Conservation (phyloP, 768 basidiomycete genomes). For the Gymnopilus dilepis region DNA sequence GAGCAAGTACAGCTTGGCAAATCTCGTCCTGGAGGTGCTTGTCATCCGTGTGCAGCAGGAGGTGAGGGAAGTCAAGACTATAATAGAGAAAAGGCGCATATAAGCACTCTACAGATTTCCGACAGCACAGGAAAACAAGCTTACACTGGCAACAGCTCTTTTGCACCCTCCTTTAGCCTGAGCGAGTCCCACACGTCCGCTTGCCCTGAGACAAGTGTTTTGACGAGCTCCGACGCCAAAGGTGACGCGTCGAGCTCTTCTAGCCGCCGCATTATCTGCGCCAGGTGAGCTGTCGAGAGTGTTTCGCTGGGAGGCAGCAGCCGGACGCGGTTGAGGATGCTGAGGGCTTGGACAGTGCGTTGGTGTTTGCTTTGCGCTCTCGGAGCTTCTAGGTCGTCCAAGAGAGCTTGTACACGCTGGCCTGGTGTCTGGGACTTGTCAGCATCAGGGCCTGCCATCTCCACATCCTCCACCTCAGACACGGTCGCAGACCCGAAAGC, state of each 20-base stretch:
- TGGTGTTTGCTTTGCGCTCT: slow-evolving; percentile 44
- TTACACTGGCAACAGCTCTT: background rate
- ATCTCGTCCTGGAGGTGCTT: slow-evolving; percentile 31
- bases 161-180: slow-evolving; percentile 18
- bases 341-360: slow-evolving; percentile 49
- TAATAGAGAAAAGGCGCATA: background rate
- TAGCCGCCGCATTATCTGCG: slow-evolving; percentile 45
- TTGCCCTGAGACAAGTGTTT: slow-evolving; percentile 48
- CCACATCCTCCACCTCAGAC: background rate
- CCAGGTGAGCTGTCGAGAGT: slow-evolving; percentile 42
- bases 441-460: background rate
- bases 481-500: background rate
- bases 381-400: slow-evolving; percentile 9
- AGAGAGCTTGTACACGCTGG: slow-evolving; percentile 9
- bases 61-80: slow-evolving; percentile 24
- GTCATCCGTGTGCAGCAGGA: slow-evolving; percentile 44
- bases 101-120: slow-evolving; percentile 36
- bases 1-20: slow-evolving; percentile 41
- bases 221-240: slow-evolving; percentile 46
- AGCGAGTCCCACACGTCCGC: slow-evolving; percentile 48
- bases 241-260: slow-evolving; percentile 46
- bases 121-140: slow-evolving; percentile 32
- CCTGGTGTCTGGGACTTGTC: too few species aligned
- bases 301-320: slow-evolving; percentile 38
- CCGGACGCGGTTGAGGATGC: slow-evolving; percentile 70